Base-by-base conservation (phyloP, 78 protist species). In the Pigoraptor vietnamica region DNA sequence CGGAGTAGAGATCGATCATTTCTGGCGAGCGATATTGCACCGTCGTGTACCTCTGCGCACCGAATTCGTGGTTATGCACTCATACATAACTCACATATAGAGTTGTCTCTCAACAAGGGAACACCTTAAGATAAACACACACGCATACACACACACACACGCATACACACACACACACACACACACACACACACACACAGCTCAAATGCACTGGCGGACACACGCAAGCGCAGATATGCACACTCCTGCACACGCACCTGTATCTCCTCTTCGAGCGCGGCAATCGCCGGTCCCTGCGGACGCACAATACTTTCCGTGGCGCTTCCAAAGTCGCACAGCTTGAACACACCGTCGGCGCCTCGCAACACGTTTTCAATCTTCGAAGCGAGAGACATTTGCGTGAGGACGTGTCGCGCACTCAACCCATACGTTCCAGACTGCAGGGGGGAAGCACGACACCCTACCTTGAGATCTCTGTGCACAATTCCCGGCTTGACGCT, bases 1-100 rank as follows among this genome's bases (percentile, higher is more conserved):
- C 14, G 48, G 36, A 2, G 89, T 89, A 93, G n/a, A 93, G 94
- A 35, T 93, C 94, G 23, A 89, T 67, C 94, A 89, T 89, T 55
- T 93, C 94, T 33, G 94, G 94, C 32, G 92, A 24, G 37, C 94
- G 94, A 36, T 93, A 93, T 35, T 2, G 9, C 10, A 81, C 2
- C 33, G 94, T 93, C 32, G 94, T 93, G 83, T 79, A 2, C 89
- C 39, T 33, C 37, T 37, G n/a, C n/a, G n/a, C n/a, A n/a, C n/a
- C n/a, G n/a, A n/a, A n/a, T n/a, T n/a, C n/a, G n/a, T n/a, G n/a
- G n/a, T n/a, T n/a, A n/a, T n/a, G n/a, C n/a, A n/a, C n/a, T n/a
- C n/a, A n/a, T n/a, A n/a, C n/a, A n/a, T n/a, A n/a, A n/a, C n/a
- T n/a, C n/a, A n/a, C n/a, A n/a, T n/a, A n/a, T n/a, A n/a, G n/a